Base-by-base conservation (phyloP, 2,329 filamentous ascomycete genomes). In the Talaromyces verruculosus region DNA sequence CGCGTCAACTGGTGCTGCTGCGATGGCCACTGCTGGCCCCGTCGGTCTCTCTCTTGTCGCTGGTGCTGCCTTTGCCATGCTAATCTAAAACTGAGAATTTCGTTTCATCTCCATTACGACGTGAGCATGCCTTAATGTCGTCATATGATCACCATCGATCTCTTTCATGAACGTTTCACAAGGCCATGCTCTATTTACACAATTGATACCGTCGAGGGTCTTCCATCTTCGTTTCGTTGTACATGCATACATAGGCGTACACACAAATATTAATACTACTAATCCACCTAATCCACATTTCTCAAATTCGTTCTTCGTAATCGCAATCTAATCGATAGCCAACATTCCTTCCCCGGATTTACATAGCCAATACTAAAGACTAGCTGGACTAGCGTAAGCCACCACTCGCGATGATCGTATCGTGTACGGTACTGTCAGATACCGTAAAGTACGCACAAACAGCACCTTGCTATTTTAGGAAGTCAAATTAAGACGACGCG, bases 51-150 rank as follows among this genome's bases (percentile, higher is more conserved):
- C 74, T 25, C 71, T 81, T 65, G 74, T 81, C 25, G 81, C 79
- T 69, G 80, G 79, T 72, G 74, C 76, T 67, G 73, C 79, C 59
- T 71, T 82, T 57, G 77, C 78, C 69, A 77, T 78, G 69, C 74
- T 83, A 68, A 71, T 82, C 69, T 82, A 78, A 77, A 68, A 3
- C 6, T 11, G 11, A 59, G 19, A 30, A 25, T 60, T 3, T 19
- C 39, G 25, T 37, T 33, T 15, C 30, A 33, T 25, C n/a, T 30
- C 33, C 19, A 28, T 60, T n/a, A 37, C 39, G 37, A 41, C 35
- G n/a, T 25, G 53, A 57, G n/a, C 30, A 37, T 57, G 30, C 22
- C 51, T 22, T 57, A 15, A 57, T 57, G 10, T 22, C 33, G 28
- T 19, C 51, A 22, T 37, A 37, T 22, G 53, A 57, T 22, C 33